Evolutionary conservation across 768 basidiomycete genomes (phyloP).

Genomic region (Suillus decipiens): DNA sequence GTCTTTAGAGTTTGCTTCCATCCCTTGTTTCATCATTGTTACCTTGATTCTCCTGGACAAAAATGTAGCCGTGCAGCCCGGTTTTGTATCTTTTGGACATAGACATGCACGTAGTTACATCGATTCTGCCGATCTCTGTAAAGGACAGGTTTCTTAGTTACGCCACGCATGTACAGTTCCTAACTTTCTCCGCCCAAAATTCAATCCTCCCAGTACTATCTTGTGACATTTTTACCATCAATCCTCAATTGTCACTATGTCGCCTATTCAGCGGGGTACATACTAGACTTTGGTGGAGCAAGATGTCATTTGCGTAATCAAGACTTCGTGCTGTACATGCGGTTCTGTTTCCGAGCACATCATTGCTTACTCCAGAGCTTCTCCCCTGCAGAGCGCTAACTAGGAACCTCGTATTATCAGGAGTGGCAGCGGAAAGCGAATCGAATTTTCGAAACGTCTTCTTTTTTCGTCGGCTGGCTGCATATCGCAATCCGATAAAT

Average conservation of each 20-base stretch:
- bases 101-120: too few relatives aligned
- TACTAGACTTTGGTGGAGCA: not conserved
- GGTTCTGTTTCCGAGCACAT: too few relatives aligned
- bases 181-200: not conserved
- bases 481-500: slow-evolving; percentile 44
- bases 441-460: slow-evolving; percentile 38
- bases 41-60: not conserved
- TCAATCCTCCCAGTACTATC: not conserved
- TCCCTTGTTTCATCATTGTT: slow-evolving; percentile 15
- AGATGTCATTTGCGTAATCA: not conserved
- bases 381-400: not conserved
- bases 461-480: slow-evolving; percentile 45
- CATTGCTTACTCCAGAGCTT: too few relatives aligned
- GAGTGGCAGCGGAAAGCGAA: slow-evolving; percentile 28
- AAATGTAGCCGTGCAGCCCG: not conserved
- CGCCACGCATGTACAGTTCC: not conserved
- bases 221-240: not conserved
- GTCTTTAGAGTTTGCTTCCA: slow-evolving; percentile 21
- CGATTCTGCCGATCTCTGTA: not conserved
- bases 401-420: not conserved
- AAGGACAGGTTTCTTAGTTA: not conserved
- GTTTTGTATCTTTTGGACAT: not conserved
- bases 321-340: too few relatives aligned
- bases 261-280: not conserved
- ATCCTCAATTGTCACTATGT: not conserved